phyloP scores from a whole-genome alignment of 257 asterid species.

The Nyctanthes arbortristis region DNA sequence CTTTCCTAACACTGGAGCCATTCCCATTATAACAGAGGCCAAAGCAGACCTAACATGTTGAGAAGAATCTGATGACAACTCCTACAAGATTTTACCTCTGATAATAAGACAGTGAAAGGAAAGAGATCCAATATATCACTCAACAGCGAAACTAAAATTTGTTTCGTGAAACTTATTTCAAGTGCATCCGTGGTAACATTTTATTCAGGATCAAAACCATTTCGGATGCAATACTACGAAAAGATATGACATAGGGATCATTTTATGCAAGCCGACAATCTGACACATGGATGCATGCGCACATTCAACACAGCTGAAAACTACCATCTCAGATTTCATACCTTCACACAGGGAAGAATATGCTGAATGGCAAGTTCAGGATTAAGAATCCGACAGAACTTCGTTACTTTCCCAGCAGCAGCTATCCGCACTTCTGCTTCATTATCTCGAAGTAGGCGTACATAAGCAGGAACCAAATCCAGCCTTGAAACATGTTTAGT shows the following conservation, averaged over 20 bases:
- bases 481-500: constrained; percentile 48
- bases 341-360: constrained; percentile 97
- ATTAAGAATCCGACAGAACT: constrained; percentile 72
- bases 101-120: constrained; percentile 21
- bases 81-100: constrained; percentile 47
- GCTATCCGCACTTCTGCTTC: constrained; percentile 96
- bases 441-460: constrained; percentile 83
- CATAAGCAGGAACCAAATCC: constrained; percentile 94
- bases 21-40: constrained; percentile 98
- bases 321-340: constrained; percentile 23
- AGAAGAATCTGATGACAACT: constrained; percentile 86
- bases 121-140: constrained; percentile 17
- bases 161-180: neutral
- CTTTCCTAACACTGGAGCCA: constrained; percentile 95
- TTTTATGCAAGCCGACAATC: neutral
- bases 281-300: neutral
- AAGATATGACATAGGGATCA: neutral
- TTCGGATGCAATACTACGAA: neutral
- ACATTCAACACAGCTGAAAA: neutral
- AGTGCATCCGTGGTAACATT: neutral
- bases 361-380: constrained; percentile 90
- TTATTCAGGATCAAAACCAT: neutral
- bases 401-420: constrained; percentile 91
- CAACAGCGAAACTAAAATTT: neutral
- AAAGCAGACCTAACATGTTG: constrained; percentile 93